Base-by-base conservation (phyloP, 140 eudicot genomes). In the Stevia rebaudiana region DNA sequence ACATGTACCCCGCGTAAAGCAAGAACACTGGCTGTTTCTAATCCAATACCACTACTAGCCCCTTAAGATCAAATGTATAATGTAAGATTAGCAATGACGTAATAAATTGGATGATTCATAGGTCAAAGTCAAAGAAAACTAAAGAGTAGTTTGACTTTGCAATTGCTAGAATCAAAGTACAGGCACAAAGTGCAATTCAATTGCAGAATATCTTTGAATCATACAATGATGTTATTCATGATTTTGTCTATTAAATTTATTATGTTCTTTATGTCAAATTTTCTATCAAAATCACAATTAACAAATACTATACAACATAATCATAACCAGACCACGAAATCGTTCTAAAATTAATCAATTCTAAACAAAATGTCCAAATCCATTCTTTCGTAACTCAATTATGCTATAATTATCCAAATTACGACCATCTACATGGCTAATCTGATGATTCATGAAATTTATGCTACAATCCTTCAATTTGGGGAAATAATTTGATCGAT, bases 1-100 rank as follows among this genome's bases (percentile, higher is more conserved):
- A 77, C 82, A 25, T 77, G 78, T 1, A 66, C 82, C 28, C 82
- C 82, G 2, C 82, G 75, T 23, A 78, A 62, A 7, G 79, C 83
- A 73, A 74, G 79, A 2, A 72, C 78, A 50, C 82, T 77, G 10
- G 75, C 66, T 11, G 82, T 77, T 60, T 77, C 82, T 19, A 63
- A 18, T 4, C 82, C 82, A 43, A 77, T 77, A 22, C 82, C 82
- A 67, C 82, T 77, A 9, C 67, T 42, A 42, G 78, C 69, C 63
- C 82, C 82, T 77, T 60, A 46, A 77, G 48, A 40, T 67, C 8
- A 67, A 8, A 46, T 5, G 52, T 4, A n/a, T 28, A 39, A 22
- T 37, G 57, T 58, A 47, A 36, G 49, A 25, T 65, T 43, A 28
- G 40, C 9, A 15, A 21, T 55, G 15, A 43, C 15, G 13, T 6